A percentile compares a stretch with the other conserved stretches of the same genome.
phyloP scores from a whole-genome alignment of 176 grass and related monocot genomes.

The Triticum aestivum region DNA sequence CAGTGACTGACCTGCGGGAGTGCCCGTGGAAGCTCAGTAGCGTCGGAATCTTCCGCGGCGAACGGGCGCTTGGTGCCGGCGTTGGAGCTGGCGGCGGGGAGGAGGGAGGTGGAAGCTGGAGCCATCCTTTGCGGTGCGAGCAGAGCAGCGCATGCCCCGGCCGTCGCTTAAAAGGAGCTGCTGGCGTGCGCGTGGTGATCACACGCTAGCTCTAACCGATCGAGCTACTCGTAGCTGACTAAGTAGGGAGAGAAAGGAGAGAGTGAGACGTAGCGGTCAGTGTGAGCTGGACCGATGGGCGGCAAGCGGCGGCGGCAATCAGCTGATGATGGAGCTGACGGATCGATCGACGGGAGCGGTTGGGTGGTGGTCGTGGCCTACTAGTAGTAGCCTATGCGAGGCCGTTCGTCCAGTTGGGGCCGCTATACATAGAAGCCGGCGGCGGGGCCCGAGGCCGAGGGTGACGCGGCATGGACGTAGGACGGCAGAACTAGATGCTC shows the following conservation, averaged over 20 bases:
- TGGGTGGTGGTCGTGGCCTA: neutral
- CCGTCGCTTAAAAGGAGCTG: constrained; percentile 2
- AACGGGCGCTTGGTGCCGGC: constrained; percentile 22
- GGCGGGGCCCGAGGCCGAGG: neutral
- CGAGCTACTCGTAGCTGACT: neutral
- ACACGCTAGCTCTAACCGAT: neutral
- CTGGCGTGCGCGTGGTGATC: neutral
- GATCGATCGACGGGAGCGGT: neutral
- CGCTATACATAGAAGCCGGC: neutral
- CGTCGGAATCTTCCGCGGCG: neutral
- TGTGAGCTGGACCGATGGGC: constrained; percentile 10
- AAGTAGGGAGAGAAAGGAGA: neutral
- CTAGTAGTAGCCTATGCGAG: neutral
- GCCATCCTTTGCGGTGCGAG: constrained; percentile 21
- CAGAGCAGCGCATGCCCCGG: constrained; percentile 33
- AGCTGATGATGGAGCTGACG: neutral
- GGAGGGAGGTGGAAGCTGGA: constrained; percentile 18
- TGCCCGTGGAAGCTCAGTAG: neutral
- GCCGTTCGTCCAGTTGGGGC: neutral
- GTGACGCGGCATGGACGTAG: no score
- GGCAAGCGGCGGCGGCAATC: constrained; percentile 16
- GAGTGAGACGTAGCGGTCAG: constrained; percentile 7
- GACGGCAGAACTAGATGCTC: neutral
- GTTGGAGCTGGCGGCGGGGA: neutral
- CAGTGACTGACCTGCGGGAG: constrained; percentile 19